Base-by-base conservation (phyloP, 208 protist genomes). In the Acanthamoeba polyphaga region DNA sequence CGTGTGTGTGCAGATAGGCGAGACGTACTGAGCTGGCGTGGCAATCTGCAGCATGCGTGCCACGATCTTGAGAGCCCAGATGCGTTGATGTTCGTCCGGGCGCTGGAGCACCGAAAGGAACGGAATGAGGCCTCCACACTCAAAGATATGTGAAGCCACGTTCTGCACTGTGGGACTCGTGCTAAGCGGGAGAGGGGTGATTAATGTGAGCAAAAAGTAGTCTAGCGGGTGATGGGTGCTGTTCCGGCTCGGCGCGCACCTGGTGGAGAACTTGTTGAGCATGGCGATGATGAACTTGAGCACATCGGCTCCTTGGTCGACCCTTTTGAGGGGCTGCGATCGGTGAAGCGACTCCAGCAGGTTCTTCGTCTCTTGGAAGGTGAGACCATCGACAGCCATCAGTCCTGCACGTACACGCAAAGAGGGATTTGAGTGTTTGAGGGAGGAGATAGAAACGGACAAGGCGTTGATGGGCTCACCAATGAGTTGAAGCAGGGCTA, bases 401-500 rank as follows among this genome's bases (percentile, higher is more conserved):
- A 89, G 22, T 0, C 82, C 82, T 89, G 29, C 13, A 60, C 22
- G 10, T 60, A 19, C 10, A 19, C 0, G 19, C 55, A 60, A 10
- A 60, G 55, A 22, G 55, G 13, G 68, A 88, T 9, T 29, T 29
- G 8, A 51, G 80, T 88, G 5, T 17, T 27, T 1, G 24, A 5
- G 22, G 43, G 15, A 10, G 32, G 22, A 15, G 38, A 46, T 1
- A 78, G 70, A 78, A n/a, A 12, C 29, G 15, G 27, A 89, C 12
- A 15, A 29, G 15, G 12, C 27, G 80, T 19, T 13, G 29, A 19
- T 1, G 38, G 29, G 3, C 17, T 38, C 34, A 93, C 88, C 88
- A 22, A 93, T 93, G 12, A 93, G 58, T 34, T 93, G 88, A 22
- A 93, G 66, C n/a, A 93, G 88, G 46, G 88, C n/a, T 0, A 93